A percentile compares a stretch with the other conserved stretches of the same genome.
Evolutionary conservation across 257 asterid species (phyloP).

Genomic region (Paraleonurus japonicus): DNA sequence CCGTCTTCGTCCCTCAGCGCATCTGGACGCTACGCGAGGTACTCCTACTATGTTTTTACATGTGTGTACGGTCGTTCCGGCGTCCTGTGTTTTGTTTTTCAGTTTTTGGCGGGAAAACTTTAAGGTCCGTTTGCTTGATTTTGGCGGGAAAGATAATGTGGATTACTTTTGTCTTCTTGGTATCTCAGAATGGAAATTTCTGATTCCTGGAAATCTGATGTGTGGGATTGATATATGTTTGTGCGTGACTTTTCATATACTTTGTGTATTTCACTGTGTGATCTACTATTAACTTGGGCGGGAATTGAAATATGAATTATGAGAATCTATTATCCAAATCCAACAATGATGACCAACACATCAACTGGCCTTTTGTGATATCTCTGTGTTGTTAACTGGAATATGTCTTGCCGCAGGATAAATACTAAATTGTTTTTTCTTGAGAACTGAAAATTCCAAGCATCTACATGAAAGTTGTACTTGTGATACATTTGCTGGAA

Average conservation of each 20-base stretch:
- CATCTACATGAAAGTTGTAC: neutral
- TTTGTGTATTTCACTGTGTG: neutral
- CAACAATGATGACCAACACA: neutral
- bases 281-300: no score
- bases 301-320: neutral
- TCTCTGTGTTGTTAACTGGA: neutral
- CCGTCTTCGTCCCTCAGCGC: conserved; percentile 44
- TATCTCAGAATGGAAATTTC: neutral
- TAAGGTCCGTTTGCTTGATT: neutral
- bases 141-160: conserved; percentile 36
- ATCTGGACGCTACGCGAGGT: conserved; percentile 73
- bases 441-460: neutral
- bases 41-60: neutral
- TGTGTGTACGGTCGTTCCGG: neutral
- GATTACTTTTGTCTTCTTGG: neutral
- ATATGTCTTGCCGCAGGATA: neutral
- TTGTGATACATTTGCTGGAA: neutral
- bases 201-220: neutral
- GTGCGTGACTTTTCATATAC: no score
- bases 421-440: neutral
- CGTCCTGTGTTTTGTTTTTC: no score
- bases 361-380: neutral
- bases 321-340: neutral
- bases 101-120: neutral
- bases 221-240: neutral